Evolutionary conservation across 2,329 filamentous ascomycete genomes (phyloP).

Genomic region (Shiraia bambusicola): DNA sequence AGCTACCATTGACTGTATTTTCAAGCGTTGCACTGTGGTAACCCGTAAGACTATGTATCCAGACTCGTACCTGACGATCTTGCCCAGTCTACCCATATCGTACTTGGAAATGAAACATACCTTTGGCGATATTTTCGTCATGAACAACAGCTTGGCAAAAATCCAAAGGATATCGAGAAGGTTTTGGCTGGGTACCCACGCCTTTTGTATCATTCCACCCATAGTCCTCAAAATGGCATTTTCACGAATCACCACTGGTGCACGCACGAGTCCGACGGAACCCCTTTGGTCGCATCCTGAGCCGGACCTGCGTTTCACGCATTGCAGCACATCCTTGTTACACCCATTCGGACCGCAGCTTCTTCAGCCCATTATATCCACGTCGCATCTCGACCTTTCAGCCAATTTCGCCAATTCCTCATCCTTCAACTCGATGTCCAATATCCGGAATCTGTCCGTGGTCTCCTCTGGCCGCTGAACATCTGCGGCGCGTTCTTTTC

Average conservation of each 20-base stretch:
- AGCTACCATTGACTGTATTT: background rate
- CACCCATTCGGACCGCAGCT: constrained; percentile 13
- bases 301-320: constrained; percentile 35
- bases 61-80: constrained; percentile 24
- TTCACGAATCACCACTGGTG: constrained; percentile 11
- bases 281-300: constrained; percentile 35
- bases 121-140: constrained; percentile 1
- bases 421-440: constrained; percentile 2
- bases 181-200: constrained; percentile 6
- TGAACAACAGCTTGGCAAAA: constrained; percentile 17
- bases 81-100: constrained; percentile 12
- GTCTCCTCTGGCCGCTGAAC: constrained; percentile 21
- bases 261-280: constrained; percentile 25
- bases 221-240: constrained; percentile 14
- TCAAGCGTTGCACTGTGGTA: background rate
- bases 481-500: constrained; percentile 24
- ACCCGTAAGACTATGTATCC: background rate
- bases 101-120: constrained; percentile 9
- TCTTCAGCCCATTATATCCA: constrained; percentile 23
- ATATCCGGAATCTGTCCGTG: constrained; percentile 12
- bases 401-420: constrained; percentile 10
- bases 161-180: constrained; percentile 2
- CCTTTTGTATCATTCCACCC: constrained; percentile 4
- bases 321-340: constrained; percentile 18
- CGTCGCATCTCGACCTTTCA: constrained; percentile 12